These are phyloP conservation scores for Ascochyta viciae-villosae DNA, from an alignment of 2,329 filamentous ascomycete genomes.

Conservation along the genomic window DNA sequence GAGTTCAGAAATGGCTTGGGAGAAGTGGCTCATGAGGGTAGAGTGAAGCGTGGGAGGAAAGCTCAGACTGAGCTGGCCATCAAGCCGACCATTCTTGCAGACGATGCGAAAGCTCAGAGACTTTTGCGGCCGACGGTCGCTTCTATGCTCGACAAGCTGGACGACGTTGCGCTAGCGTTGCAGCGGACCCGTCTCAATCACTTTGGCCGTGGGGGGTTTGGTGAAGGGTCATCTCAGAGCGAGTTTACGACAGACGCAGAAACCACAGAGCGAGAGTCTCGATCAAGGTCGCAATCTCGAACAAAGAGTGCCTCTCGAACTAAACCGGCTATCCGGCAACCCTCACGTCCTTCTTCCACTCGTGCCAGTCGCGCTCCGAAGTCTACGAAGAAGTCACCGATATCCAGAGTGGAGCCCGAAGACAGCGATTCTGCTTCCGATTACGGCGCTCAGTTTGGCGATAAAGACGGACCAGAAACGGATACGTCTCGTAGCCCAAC, in stretches of 20 bases:
- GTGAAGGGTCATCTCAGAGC: slow-evolving; percentile 41
- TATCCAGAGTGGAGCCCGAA: slow-evolving; percentile 30
- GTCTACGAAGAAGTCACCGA: slow-evolving; percentile 1
- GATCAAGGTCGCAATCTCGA: slow-evolving; percentile 23
- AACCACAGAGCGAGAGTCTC: slow-evolving; percentile 22
- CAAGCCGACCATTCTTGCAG: slow-evolving; percentile 66
- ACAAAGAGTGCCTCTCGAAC: slow-evolving; percentile 19
- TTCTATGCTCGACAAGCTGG: slow-evolving; percentile 74
- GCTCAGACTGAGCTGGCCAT: slow-evolving; percentile 9
- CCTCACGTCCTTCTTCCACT: slow-evolving; percentile 19
- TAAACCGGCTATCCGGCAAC: slow-evolving; percentile 13
- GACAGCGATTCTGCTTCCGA: slow-evolving; percentile 53
- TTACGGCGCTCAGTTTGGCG: slow-evolving; percentile 35
- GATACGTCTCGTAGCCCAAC: neutral
- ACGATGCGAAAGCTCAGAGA: slow-evolving; percentile 71
- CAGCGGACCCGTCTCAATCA: slow-evolving; percentile 70
- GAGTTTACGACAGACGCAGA: slow-evolving; percentile 39
- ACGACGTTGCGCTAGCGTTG: slow-evolving; percentile 72
- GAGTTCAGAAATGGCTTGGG: neutral
- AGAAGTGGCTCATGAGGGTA: neutral
- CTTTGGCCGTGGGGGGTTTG: slow-evolving; percentile 24
- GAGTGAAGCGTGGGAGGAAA: slow-evolving; percentile 21
- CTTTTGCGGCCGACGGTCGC: slow-evolving; percentile 73
- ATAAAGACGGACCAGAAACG: neutral
- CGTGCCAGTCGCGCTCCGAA: slow-evolving; percentile 3